A percentile compares a stretch with the other conserved stretches of the same genome.
Evolutionary conservation across 306 rosid genomes (phyloP).

Genomic region (Mimosa pudica): DNA sequence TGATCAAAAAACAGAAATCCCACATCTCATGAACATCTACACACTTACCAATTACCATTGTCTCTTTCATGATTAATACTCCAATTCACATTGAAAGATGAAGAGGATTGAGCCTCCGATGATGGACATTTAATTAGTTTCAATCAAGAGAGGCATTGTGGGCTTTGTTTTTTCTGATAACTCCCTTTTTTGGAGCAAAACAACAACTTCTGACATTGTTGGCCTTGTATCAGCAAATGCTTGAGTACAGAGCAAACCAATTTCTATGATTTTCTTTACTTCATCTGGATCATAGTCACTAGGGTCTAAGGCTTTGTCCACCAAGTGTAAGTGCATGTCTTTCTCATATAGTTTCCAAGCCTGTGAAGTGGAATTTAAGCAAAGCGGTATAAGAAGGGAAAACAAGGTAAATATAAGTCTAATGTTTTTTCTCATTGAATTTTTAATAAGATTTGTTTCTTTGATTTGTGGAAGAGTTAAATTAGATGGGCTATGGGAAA

Average conservation of each 20-base stretch:
- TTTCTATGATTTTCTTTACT: not conserved
- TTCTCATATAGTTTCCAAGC: not conserved
- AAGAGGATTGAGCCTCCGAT: too few relatives aligned
- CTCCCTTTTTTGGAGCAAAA: not conserved
- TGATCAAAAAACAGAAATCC: too few relatives aligned
- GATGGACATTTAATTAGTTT: not conserved
- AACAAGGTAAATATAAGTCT: not conserved
- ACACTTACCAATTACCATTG: not conserved
- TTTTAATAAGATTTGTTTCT: not conserved
- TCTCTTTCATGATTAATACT: too few relatives aligned
- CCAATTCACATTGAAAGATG: too few relatives aligned
- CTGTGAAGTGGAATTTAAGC: not conserved
- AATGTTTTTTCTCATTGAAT: not conserved
- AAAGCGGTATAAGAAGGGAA: not conserved
- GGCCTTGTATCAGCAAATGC: not conserved
- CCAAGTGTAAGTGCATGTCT: not conserved
- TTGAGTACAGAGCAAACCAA: constrained; percentile 2
- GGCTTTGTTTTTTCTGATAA: not conserved
- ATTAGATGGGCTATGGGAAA: not conserved
- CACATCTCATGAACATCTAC: not conserved
- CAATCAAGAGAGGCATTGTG: not conserved
- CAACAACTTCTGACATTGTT: not conserved
- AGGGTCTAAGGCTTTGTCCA: not conserved
- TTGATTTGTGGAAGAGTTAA: not conserved
- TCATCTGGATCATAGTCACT: not conserved